Base-by-base conservation (phyloP, 768 basidiomycete genomes). In the Phylloporus sp. region DNA sequence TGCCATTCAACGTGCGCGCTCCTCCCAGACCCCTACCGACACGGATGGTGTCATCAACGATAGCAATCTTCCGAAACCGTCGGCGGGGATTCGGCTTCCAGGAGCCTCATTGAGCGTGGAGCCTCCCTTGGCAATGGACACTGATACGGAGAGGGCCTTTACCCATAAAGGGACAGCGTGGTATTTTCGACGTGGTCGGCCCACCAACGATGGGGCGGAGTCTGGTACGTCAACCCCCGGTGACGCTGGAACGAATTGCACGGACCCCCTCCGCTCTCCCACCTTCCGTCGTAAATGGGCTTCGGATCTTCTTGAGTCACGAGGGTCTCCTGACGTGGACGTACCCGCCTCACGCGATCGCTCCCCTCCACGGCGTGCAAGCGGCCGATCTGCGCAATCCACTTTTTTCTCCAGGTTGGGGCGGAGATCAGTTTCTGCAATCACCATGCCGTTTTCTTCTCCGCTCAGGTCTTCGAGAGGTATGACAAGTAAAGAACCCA, bases 131-230 rank as follows among this genome's bases (percentile, higher is more conserved):
- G 80, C 90, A 9, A 75, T 87, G 49, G 91, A 93, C 59, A 86
- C 88, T 0, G 91, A 95, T 62, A 81, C 81, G 0, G 91, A 93
- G 68, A 75, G 73, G 5, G 86, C 85, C 1, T 88, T 88, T 61
- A 69, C 74, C 6, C 48, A 56, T 32, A 78, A 77, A 47, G 78
- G 80, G 2, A 78, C 81, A 18, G 70, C 73, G 26, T 76, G 78
- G 71, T 80, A 80, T 50, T 82, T 79, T 58, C 77, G 73, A 55
- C 78, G 79, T 38, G 76, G 74, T 10, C 76, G 76, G 28, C 63
- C 70, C 23, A 62, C 20, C 26, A 49, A 38, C 20, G 49, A 56
- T 18, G 39, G 35, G 35, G 66, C 68, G 1, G 67, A 60, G 18
- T 72, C 72, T 18, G 71, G 70, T n/a, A 53, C 50, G 15, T 62